These are phyloP conservation scores for Heliamphora pulchella DNA, from an alignment of 179 eudicot genomes.

Conservation along the genomic window DNA sequence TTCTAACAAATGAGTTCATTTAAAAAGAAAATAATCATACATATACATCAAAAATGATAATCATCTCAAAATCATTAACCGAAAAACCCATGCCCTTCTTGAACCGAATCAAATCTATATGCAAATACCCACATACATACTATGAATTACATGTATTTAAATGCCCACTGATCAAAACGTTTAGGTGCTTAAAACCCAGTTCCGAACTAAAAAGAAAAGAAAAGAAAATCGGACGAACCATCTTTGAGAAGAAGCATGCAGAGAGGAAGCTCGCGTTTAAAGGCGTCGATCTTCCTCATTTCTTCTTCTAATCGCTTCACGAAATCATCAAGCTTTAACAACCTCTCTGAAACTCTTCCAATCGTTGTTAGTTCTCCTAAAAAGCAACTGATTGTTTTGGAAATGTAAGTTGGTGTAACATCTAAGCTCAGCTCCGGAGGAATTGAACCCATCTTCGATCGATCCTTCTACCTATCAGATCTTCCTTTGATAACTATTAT, in stretches of 20 bases:
- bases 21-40: neutral
- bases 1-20: too few species aligned
- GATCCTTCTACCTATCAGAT: neutral
- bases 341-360: conserved; percentile 29
- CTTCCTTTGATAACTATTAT: neutral
- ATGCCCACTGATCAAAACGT: neutral
- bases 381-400: conserved; percentile 32
- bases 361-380: conserved; percentile 35
- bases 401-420: conserved; percentile 26
- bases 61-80: neutral
- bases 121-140: neutral
- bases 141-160: neutral
- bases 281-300: conserved; percentile 48
- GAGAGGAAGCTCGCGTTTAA: conserved; percentile 61
- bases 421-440: conserved; percentile 43
- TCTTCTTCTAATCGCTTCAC: conserved; percentile 43
- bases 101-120: neutral
- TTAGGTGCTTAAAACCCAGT: neutral
- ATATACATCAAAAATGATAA: neutral
- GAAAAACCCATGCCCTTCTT: neutral
- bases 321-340: conserved; percentile 36
- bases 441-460: conserved; percentile 28
- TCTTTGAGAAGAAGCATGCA: conserved; percentile 53
- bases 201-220: neutral
- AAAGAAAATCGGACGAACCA: conserved; percentile 29